Evolutionary conservation across 2,329 filamentous ascomycete species (phyloP).

Genomic region (Diaporthe citrichinensis): DNA sequence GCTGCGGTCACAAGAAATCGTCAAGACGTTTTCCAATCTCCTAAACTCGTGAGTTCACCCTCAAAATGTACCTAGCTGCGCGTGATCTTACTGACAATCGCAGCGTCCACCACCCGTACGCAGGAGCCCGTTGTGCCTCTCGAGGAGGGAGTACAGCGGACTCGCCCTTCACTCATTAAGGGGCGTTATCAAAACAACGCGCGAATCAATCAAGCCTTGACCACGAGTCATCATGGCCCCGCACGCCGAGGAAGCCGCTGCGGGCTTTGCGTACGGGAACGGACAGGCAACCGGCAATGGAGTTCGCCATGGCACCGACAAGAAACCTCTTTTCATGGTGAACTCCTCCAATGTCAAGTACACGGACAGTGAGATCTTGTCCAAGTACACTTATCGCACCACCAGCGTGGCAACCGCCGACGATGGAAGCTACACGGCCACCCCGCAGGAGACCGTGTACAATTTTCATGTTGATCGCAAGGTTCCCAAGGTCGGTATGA

Average conservation of each 20-base stretch:
- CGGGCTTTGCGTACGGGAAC: constrained; percentile 73
- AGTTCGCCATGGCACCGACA: constrained; percentile 56
- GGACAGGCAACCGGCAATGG: constrained; percentile 57
- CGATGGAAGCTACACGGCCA: constrained; percentile 84
- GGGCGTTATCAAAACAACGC: constrained; percentile 46
- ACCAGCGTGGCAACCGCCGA: constrained; percentile 80
- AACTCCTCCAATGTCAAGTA: constrained; percentile 94
- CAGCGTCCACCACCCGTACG: constrained; percentile 95
- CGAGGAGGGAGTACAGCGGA: constrained; percentile 86
- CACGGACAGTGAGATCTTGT: constrained; percentile 88
- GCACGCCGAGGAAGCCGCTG: constrained; percentile 77
- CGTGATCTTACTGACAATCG: constrained; percentile 47
- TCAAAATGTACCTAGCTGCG: background rate
- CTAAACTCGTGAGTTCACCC: constrained; percentile 87
- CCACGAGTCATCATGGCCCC: constrained; percentile 82
- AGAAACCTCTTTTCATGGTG: constrained; percentile 81
- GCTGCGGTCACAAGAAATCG: constrained; percentile 74
- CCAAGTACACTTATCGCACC: constrained; percentile 97
- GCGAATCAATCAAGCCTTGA: constrained; percentile 44
- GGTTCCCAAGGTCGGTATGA: constrained; percentile 93
- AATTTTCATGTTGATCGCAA: constrained; percentile 98
- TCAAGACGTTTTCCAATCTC: constrained; percentile 99
- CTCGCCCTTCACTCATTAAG: constrained; percentile 72
- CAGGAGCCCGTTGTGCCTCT: constrained; percentile 94
- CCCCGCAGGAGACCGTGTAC: constrained; percentile 90